Percentiles rank a stretch among this genome's conserved stretches.
Evolutionary conservation across 805 yeast genomes (phyloP).

Genomic region (Candida khao-thaluensis): DNA sequence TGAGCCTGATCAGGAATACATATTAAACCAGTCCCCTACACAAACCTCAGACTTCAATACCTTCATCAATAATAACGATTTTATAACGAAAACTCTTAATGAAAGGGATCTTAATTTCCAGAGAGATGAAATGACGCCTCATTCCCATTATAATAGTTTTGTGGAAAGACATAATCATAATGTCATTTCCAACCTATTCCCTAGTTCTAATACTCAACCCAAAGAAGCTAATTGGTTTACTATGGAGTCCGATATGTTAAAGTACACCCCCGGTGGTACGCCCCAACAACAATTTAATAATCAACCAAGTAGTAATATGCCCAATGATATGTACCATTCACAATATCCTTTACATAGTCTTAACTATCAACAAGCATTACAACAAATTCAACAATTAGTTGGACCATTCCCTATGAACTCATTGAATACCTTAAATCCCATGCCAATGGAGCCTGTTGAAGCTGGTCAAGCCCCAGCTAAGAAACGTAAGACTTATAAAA

Average conservation of each 20-base stretch:
- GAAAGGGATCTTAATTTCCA: constrained; percentile 2
- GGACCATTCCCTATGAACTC: constrained; percentile 4
- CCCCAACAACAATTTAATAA: background rate
- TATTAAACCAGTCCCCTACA: constrained; percentile 5
- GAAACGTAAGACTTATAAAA: constrained; percentile 9
- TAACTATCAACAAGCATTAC: constrained; percentile 6
- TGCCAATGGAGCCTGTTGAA: background rate
- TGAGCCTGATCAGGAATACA: constrained; percentile 6
- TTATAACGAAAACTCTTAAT: constrained; percentile 14
- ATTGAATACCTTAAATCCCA: background rate
- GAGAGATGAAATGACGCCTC: constrained; percentile 5
- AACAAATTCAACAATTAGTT: constrained; percentile 8
- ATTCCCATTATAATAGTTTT: constrained; percentile 12
- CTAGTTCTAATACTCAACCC: constrained; percentile 8
- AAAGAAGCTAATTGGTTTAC: constrained; percentile 4
- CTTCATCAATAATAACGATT: constrained; percentile 23
- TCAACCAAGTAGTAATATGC: background rate
- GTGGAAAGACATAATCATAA: constrained; percentile 23
- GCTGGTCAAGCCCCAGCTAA: background rate
- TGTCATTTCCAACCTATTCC: constrained; percentile 9
- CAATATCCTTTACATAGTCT: constrained; percentile 1
- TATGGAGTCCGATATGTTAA: constrained; percentile 6
- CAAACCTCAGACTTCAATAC: constrained; percentile 18
- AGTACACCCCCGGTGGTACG: background rate
- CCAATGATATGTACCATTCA: background rate